Percentiles rank a stretch among this genome's conserved stretches.
These are phyloP conservation scores for Diaporthe citri DNA, from an alignment of 2,329 filamentous ascomycete genomes.

Conservation along the genomic window DNA sequence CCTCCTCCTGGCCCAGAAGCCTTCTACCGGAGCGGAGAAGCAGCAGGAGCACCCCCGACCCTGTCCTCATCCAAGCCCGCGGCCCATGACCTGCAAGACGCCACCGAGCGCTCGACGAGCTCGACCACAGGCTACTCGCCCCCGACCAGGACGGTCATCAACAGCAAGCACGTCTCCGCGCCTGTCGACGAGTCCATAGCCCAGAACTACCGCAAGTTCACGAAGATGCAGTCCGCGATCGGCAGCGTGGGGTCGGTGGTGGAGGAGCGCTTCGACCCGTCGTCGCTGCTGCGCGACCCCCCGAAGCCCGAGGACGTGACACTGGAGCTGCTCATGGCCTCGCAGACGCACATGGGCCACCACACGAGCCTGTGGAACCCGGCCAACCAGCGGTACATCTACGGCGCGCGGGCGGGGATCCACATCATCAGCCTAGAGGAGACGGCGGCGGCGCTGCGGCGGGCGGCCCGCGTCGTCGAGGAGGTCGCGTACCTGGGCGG, in stretches of 20 bases:
- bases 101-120: constrained; percentile 29
- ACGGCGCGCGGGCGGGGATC: constrained; percentile 86
- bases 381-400: constrained; percentile 93
- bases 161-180: not conserved
- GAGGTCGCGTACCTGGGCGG: constrained; percentile 87
- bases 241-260: constrained; percentile 62
- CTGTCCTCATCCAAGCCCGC: not conserved
- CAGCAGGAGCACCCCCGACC: not conserved
- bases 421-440: constrained; percentile 94
- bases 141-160: not conserved
- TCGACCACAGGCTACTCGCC: constrained; percentile 11
- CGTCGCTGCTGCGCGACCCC: constrained; percentile 77
- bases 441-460: constrained; percentile 89
- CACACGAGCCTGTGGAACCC: constrained; percentile 94
- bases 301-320: constrained; percentile 84
- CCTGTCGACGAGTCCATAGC: constrained; percentile 44
- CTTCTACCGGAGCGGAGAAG: not conserved
- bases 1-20: constrained; percentile 38
- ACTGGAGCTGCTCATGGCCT: constrained; percentile 89
- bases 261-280: constrained; percentile 72
- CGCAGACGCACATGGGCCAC: constrained; percentile 91
- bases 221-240: constrained; percentile 60
- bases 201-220: constrained; percentile 52
- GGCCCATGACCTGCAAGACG: constrained; percentile 15
- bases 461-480: constrained; percentile 91